phyloP scores from a whole-genome alignment of 1,139 yeast genomes.

The Candida mesenterica region DNA sequence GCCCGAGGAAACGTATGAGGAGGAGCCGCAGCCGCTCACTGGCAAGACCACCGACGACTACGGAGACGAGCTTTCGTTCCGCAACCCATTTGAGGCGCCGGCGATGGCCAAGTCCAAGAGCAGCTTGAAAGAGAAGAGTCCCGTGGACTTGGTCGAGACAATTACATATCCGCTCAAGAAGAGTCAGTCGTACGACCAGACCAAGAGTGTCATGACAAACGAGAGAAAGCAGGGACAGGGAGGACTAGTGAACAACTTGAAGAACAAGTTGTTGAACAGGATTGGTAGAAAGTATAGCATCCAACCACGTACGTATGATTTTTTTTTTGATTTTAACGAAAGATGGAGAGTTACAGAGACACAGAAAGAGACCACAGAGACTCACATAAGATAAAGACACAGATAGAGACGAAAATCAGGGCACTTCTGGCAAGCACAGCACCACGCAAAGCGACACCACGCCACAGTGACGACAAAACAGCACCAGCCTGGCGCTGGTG shows the following conservation, averaged over 20 bases:
- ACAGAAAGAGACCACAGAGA: no score
- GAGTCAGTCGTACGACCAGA: slow-evolving; percentile 36
- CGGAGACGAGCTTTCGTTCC: slow-evolving; percentile 9
- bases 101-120: slow-evolving; percentile 4
- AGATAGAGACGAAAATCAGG: no score
- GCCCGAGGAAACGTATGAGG: background rate
- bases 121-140: slow-evolving; percentile 2
- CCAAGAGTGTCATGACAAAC: slow-evolving; percentile 35
- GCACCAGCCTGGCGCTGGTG: no score
- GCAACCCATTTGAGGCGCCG: slow-evolving; percentile 9
- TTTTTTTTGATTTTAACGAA: slow-evolving; percentile 11
- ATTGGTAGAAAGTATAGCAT: slow-evolving; percentile 23
- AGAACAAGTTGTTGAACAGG: slow-evolving; percentile 13
- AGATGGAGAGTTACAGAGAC: no score
- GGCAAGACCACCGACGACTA: slow-evolving; percentile 6
- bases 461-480: no score
- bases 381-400: no score
- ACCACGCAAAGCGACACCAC: no score
- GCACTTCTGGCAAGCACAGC: no score
- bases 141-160: background rate
- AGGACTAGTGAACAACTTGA: slow-evolving; percentile 17
- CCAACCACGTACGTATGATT: slow-evolving; percentile 40
- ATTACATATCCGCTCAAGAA: slow-evolving; percentile 15
- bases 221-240: slow-evolving; percentile 14
- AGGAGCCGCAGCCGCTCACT: background rate